These are phyloP conservation scores for Vachellia collinsii DNA, from an alignment of 306 rosid genomes.

Conservation along the genomic window DNA sequence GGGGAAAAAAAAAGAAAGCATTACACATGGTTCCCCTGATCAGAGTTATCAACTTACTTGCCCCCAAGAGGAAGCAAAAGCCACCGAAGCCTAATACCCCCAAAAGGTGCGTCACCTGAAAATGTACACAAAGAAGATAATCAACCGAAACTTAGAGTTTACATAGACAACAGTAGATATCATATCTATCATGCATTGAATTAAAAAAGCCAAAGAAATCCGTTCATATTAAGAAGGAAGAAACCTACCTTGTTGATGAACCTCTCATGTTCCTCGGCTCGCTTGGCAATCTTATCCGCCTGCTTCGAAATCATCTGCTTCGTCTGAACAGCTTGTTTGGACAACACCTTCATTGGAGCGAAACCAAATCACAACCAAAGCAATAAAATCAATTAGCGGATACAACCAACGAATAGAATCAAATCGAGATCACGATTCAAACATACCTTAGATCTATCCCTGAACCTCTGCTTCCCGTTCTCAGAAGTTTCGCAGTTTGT, in stretches of 20 bases:
- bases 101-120: conserved; percentile 75
- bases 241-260: conserved; percentile 74
- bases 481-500: conserved; percentile 55
- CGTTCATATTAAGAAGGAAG: conserved; percentile 13
- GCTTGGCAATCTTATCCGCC: conserved; percentile 81
- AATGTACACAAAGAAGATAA: not conserved
- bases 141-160: not conserved
- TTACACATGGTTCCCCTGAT: conserved; percentile 16
- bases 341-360: conserved; percentile 64
- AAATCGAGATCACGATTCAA: conserved; percentile 6
- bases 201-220: not conserved
- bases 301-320: conserved; percentile 73
- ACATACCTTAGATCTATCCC: conserved; percentile 73
- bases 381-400: conserved; percentile 22
- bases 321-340: conserved; percentile 81
- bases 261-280: conserved; percentile 87
- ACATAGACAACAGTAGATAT: not conserved
- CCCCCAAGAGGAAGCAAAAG: conserved; percentile 90
- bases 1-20: conserved; percentile 34
- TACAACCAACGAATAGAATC: conserved; percentile 25
- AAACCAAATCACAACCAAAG: conserved; percentile 48
- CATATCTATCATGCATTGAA: not conserved
- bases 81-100: conserved; percentile 88
- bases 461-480: conserved; percentile 52
- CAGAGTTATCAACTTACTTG: conserved; percentile 64